A percentile compares a stretch with the other conserved stretches of the same genome.
These are phyloP conservation scores for Didymella lethalis DNA, from an alignment of 2,329 filamentous ascomycete species.

Conservation along the genomic window DNA sequence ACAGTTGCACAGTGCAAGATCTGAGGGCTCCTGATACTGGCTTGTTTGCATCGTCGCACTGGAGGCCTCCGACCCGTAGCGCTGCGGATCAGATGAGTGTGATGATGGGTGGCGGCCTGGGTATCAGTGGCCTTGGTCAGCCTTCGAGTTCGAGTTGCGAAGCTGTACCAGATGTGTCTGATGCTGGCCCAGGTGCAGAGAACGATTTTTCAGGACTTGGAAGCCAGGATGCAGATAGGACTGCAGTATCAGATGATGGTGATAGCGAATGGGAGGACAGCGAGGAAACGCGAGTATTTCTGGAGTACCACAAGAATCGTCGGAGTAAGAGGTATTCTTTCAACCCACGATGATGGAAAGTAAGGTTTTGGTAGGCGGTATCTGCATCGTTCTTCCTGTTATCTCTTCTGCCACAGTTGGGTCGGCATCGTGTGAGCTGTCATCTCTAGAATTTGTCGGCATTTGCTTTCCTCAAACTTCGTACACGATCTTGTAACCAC, in stretches of 20 bases:
- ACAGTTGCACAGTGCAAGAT: background rate
- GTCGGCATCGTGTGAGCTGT: no score
- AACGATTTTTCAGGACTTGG: background rate
- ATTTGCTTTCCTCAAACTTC: conserved; percentile 25
- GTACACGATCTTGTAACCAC: conserved; percentile 54
- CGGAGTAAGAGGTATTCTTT: background rate
- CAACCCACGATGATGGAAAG: no score
- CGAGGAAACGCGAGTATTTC: background rate
- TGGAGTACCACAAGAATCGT: no score
- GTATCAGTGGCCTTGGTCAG: background rate
- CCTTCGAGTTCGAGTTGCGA: background rate
- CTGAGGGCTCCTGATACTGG: background rate
- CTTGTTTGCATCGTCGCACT: background rate
- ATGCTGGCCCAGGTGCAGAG: background rate
- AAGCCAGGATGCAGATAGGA: conserved; percentile 2
- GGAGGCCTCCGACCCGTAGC: background rate
- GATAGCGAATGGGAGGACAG: conserved; percentile 5
- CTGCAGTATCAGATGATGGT: conserved; percentile 1
- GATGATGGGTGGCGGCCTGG: background rate
- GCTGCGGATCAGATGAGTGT: background rate
- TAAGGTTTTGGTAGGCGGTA: background rate
- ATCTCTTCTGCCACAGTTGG: background rate
- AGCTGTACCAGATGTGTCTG: no score
- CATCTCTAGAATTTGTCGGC: background rate
- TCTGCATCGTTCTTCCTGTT: background rate